Evolutionary conservation across 495 filamentous ascomycete genomes (phyloP), one percentile per base, ranked within the genome.

Genomic region (Chaetomidium leptoderma): DNA sequence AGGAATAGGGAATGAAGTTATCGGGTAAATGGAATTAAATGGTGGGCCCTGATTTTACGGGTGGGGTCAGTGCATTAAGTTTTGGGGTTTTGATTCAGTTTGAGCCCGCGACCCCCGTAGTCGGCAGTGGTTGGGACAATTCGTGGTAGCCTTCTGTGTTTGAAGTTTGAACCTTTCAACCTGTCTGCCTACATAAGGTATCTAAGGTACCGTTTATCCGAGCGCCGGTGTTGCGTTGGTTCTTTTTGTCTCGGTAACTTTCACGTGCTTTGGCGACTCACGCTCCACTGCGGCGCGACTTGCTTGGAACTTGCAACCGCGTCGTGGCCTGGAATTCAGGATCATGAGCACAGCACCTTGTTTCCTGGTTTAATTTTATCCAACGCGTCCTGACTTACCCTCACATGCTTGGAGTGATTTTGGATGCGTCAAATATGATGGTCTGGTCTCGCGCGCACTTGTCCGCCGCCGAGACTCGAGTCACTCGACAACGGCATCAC

Each of bases 221-320:
- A 3, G 36, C 3, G 4, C 17, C 16, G 16, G 19, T 36, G 26
- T 7, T 56, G 45, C 42, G 21, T 51, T 9, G 32, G 27, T n/a
- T 50, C 39, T 55, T 26, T 40, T 13, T 33, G 45, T 29, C 14
- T 33, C n/a, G n/a, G n/a, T n/a, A 9, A 21, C 13, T 16, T 21
- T 29, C 60, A 63, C 61, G 61, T 63, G 61, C 32, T 59, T 59
- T 55, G 61, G 61, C 51, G 61, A 53, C 14, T 58, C 19, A 19
- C 16, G 50, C 52, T 53, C 53, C 57, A 57, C 53, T 49, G 56
- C 46, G 26, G 32, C 61, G 56, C 61, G 55, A 53, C 51, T n/a
- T 45, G 54, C 51, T 23, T 47, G 48, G 39, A 53, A 23, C 35
- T 23, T 33, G 16, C 24, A 46, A 48, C 37, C 60, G 60, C 60